These are phyloP conservation scores for Grosmannia clavigera DNA, from an alignment of 2,329 filamentous ascomycete genomes.

Conservation along the genomic window DNA sequence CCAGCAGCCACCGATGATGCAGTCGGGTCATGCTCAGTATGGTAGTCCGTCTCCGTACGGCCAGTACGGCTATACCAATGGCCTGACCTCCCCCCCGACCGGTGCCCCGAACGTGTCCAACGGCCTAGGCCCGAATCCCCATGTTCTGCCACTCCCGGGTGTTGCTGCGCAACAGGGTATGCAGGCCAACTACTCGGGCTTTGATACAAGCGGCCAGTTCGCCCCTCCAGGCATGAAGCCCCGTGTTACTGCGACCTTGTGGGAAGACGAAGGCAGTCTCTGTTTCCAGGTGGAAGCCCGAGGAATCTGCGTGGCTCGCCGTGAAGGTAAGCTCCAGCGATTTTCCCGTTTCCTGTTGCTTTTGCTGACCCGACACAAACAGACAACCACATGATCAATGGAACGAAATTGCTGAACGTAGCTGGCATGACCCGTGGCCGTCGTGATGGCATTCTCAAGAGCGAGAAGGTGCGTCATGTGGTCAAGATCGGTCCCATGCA, in stretches of 20 bases:
- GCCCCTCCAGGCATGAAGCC: slow-evolving; percentile 93
- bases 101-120: slow-evolving; percentile 52
- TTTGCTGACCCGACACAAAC: background rate
- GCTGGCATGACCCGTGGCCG: slow-evolving; percentile 96
- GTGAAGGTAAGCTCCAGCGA: slow-evolving; percentile 57
- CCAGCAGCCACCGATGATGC: slow-evolving; percentile 64
- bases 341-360: background rate
- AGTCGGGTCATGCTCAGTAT: slow-evolving; percentile 60
- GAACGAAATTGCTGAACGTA: slow-evolving; percentile 91
- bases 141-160: slow-evolving; percentile 60
- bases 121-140: slow-evolving; percentile 49
- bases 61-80: slow-evolving; percentile 65
- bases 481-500: slow-evolving; percentile 99
- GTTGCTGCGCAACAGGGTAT: slow-evolving; percentile 30
- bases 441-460: slow-evolving; percentile 92
- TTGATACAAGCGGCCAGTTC: slow-evolving; percentile 82
- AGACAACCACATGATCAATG: slow-evolving; percentile 99
- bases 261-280: slow-evolving; percentile 95
- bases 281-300: slow-evolving; percentile 97
- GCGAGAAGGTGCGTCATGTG: slow-evolving; percentile 90
- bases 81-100: slow-evolving; percentile 67
- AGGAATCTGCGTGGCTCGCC: slow-evolving; percentile 85
- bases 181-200: slow-evolving; percentile 43
- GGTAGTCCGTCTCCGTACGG: slow-evolving; percentile 45
- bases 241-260: slow-evolving; percentile 86